A percentile compares a stretch with the other conserved stretches of the same genome.
phyloP scores from a whole-genome alignment of 1,284 basidiomycete species.

The Ceratobasidium papillatum region DNA sequence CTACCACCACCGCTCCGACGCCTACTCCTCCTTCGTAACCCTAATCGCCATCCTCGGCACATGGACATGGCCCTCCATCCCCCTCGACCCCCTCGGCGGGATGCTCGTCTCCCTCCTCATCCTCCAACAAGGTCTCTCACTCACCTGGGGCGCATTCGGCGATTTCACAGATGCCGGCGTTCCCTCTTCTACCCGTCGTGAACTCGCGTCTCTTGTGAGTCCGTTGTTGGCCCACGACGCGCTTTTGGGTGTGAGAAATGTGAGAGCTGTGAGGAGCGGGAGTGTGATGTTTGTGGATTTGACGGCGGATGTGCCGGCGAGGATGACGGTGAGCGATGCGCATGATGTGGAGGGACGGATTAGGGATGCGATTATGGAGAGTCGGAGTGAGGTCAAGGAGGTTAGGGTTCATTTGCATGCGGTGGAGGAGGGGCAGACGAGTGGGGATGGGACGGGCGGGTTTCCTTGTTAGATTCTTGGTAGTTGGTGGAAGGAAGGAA shows the following conservation, averaged over 20 bases:
- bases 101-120: constrained; percentile 91
- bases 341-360: constrained; percentile 72
- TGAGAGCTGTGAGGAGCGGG: constrained; percentile 82
- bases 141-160: constrained; percentile 77
- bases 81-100: constrained; percentile 95
- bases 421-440: constrained; percentile 41
- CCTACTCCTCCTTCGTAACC: constrained; percentile 88
- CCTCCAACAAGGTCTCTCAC: constrained; percentile 79
- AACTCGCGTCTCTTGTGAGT: constrained; percentile 43
- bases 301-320: constrained; percentile 70
- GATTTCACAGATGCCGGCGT: constrained; percentile 90
- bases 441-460: constrained; percentile 8
- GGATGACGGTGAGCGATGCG: constrained; percentile 67
- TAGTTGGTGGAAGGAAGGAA: too few relatives aligned
- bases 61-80: constrained; percentile 83
- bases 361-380: constrained; percentile 64
- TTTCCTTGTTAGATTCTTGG: constrained; percentile 14
- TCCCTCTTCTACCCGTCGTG: constrained; percentile 59
- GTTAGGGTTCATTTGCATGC: constrained; percentile 73
- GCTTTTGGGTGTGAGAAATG: constrained; percentile 66
- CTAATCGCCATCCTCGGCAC: constrained; percentile 89
- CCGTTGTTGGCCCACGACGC: constrained; percentile 42
- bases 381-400: constrained; percentile 77
- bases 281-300: constrained; percentile 78
- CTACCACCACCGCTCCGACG: constrained; percentile 93